These are phyloP conservation scores for Ramaria rubella DNA, from an alignment of 768 basidiomycete species.

Conservation along the genomic window DNA sequence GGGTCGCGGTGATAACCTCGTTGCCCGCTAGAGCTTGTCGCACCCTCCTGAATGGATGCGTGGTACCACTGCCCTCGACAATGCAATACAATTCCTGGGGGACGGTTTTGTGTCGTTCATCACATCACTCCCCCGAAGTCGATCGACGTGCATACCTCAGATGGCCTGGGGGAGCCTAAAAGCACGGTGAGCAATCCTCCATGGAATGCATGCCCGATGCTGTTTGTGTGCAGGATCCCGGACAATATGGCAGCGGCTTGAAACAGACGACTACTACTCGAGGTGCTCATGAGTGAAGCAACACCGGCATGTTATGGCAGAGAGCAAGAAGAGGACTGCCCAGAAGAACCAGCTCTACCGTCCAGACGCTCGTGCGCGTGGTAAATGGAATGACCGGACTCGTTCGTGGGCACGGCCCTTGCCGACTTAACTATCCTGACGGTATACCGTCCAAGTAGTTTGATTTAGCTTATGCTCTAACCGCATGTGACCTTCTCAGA, in stretches of 20 bases:
- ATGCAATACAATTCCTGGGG: constrained; percentile 80
- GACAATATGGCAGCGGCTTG: constrained; percentile 77
- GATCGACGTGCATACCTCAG: constrained; percentile 44
- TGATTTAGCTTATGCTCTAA: not conserved
- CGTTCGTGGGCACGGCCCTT: constrained; percentile 4
- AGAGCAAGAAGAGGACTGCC: constrained; percentile 34
- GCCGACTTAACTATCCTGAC: not conserved
- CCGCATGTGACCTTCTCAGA: constrained; percentile 9
- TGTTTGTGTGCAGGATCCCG: constrained; percentile 44
- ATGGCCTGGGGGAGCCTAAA: constrained; percentile 50
- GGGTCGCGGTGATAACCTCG: constrained; percentile 56
- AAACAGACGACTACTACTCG: constrained; percentile 45
- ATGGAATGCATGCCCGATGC: constrained; percentile 76
- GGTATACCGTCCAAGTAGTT: constrained; percentile 1
- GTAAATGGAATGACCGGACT: not conserved
- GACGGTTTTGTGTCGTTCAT: not conserved
- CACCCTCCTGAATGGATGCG: constrained; percentile 73
- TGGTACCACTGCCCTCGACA: constrained; percentile 61
- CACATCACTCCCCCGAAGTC: not conserved
- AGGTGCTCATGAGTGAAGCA: constrained; percentile 29
- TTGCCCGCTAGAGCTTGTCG: constrained; percentile 65
- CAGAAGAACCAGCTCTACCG: constrained; percentile 36
- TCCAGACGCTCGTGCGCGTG: constrained; percentile 41
- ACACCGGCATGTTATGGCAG: constrained; percentile 48
- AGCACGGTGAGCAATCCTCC: constrained; percentile 67